phyloP scores from a whole-genome alignment of 352 stramenopile genomes.

The Globisporangium spiculum region DNA sequence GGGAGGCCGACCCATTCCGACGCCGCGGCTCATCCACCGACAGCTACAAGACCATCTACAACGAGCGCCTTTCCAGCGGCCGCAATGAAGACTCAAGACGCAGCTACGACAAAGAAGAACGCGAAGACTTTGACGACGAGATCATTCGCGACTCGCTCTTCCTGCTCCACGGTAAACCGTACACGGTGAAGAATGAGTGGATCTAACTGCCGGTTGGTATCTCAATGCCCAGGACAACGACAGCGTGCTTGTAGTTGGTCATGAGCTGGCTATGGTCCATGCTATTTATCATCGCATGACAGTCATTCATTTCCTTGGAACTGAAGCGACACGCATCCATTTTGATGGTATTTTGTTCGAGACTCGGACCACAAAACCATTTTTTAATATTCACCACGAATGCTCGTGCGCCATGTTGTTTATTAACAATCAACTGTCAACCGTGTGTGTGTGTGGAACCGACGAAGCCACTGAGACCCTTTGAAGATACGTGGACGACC shows the following conservation, averaged over 20 bases:
- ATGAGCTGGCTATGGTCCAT: too few species aligned
- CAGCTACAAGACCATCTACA: constrained; percentile 10
- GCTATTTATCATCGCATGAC: background rate
- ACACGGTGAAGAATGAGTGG: constrained; percentile 2
- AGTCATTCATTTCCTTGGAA: background rate
- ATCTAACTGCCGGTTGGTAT: background rate
- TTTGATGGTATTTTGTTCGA: too few species aligned
- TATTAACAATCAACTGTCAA: too few species aligned
- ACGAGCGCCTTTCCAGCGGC: background rate
- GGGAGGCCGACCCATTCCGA: constrained; percentile 1
- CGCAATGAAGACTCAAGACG: background rate
- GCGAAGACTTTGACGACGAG: constrained; percentile 1
- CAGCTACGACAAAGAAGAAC: background rate
- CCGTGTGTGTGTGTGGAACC: too few species aligned
- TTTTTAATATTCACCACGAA: too few species aligned
- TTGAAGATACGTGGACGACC: too few species aligned
- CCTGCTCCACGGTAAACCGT: background rate
- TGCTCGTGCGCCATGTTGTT: too few species aligned
- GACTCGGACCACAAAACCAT: too few species aligned
- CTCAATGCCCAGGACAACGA: too few species aligned
- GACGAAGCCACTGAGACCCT: too few species aligned
- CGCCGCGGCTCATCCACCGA: constrained; percentile 7
- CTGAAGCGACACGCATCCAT: background rate
- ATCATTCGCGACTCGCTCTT: constrained; percentile 11
- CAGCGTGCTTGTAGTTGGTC: too few species aligned